Evolutionary conservation across 2,329 filamentous ascomycete genomes (phyloP), one percentile per base, ranked within the genome.

Genomic region (Remersonia thermophila): DNA sequence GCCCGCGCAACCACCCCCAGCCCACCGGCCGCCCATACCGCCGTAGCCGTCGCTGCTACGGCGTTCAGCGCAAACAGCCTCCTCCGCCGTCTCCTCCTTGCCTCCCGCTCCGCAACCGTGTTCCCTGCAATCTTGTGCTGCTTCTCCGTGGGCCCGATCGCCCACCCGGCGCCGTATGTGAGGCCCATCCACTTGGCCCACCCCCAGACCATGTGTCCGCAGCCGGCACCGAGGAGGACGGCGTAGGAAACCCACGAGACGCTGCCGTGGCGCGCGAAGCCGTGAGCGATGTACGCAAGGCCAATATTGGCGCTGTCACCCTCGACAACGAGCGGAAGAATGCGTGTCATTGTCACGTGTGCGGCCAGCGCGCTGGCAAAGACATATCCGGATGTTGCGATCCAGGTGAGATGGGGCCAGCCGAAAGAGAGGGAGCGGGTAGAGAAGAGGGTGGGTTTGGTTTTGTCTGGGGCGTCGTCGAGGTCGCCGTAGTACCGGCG

Each of bases 301-400:
- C 83, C 83, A 28, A 95, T 78, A 36, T 89, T 80, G n/a, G 83
- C 83, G 50, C 78, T 86, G 40, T 87, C 85, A 6, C 87, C 87
- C 36, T 93, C 83, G 30, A 85, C 71, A 18, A 73, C 64, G 25
- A 87, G 58, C 2, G 91, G 89, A 17, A 93, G 63, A 3, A 75
- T 59, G 25, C 89, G 74, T 55, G 93, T 93, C 39, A 86, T 67
- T 43, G 77, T 71, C 3, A 80, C 70, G 57, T 96, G 89, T 5
- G 74, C 74, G 1, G 69, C 64, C 17, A 89, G 66, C 14, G 89
- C 60, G 0, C 71, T 69, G 1, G 73, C 55, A 13, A 93, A 65
- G 0, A 67, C 59, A 54, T 86, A 95, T 1, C 91, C 89, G 0
- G 83, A 69, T 2, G 71, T 59, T 17, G 80, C 78, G 30, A 81